Percentiles rank a stretch among this genome's conserved stretches.
These are phyloP conservation scores for Cenchrus fungigraminus DNA, from an alignment of 176 grass and related monocot species.

Conservation along the genomic window DNA sequence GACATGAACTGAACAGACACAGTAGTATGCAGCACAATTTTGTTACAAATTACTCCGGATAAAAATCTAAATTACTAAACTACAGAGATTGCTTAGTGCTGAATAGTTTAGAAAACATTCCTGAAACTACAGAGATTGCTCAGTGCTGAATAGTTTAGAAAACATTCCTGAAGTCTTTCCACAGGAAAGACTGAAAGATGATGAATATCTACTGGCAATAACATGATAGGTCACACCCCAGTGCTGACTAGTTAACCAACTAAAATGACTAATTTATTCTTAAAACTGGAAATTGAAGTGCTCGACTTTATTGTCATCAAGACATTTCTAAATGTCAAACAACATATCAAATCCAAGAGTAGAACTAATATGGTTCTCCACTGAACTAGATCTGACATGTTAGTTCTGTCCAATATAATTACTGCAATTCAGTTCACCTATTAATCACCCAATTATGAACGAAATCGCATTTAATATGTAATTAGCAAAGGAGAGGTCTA, in stretches of 20 bases:
- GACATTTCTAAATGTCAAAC: neutral
- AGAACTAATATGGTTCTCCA: neutral
- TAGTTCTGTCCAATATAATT: neutral
- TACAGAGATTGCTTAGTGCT: neutral
- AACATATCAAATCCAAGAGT: neutral
- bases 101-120: neutral
- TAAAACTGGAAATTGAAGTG: neutral
- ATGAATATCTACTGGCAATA: constrained; percentile 1
- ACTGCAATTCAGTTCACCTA: neutral
- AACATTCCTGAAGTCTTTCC: neutral
- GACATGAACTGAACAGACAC: neutral
- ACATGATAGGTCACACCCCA: neutral
- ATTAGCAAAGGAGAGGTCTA: neutral
- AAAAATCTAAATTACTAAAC: neutral
- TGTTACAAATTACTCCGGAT: constrained; percentile 7
- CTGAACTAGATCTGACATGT: neutral
- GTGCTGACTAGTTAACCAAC: neutral
- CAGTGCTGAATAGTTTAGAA: neutral
- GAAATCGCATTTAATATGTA: neutral
- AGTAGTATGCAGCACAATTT: constrained; percentile 2
- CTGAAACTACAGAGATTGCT: neutral
- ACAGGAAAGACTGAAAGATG: neutral
- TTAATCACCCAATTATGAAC: neutral
- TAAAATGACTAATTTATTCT: neutral
- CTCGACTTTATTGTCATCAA: neutral